These are phyloP conservation scores for Arachis monticola DNA, from an alignment of 331 rosid genomes.

Conservation along the genomic window DNA sequence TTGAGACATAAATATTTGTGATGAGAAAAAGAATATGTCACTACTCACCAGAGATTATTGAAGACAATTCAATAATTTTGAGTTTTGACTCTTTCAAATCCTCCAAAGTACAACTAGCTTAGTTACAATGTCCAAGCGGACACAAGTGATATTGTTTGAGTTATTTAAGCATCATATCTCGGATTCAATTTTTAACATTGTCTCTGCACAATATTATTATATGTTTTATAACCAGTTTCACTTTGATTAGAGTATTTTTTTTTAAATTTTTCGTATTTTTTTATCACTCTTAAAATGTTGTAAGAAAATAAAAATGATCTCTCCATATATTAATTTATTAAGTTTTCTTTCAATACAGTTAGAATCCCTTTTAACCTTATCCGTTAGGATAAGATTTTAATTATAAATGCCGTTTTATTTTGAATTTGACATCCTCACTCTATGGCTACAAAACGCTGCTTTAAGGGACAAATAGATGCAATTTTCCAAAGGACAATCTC, in stretches of 20 bases:
- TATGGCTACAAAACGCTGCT: slow-evolving; percentile 22
- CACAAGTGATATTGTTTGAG: too few species aligned
- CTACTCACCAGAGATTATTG: neutral
- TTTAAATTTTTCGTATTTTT: too few species aligned
- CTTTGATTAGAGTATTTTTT: too few species aligned
- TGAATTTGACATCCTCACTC: neutral
- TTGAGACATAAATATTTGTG: neutral
- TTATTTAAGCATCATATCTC: too few species aligned
- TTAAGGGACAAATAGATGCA: neutral
- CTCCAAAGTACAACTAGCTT: neutral
- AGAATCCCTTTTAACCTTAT: neutral
- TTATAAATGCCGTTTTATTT: neutral
- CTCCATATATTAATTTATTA: too few species aligned
- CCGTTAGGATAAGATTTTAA: neutral
- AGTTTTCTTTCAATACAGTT: too few species aligned
- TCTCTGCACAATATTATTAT: too few species aligned
- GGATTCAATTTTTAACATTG: too few species aligned
- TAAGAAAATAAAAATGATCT: too few species aligned
- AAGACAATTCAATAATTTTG: neutral
- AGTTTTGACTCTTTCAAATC: neutral
- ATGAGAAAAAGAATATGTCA: neutral
- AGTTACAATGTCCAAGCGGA: too few species aligned
- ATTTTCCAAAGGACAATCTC: slow-evolving; percentile 20
- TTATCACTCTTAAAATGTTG: too few species aligned
- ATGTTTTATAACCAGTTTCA: too few species aligned